Evolutionary conservation across 345 rosid species (phyloP).

Genomic region (Mangifera indica): DNA sequence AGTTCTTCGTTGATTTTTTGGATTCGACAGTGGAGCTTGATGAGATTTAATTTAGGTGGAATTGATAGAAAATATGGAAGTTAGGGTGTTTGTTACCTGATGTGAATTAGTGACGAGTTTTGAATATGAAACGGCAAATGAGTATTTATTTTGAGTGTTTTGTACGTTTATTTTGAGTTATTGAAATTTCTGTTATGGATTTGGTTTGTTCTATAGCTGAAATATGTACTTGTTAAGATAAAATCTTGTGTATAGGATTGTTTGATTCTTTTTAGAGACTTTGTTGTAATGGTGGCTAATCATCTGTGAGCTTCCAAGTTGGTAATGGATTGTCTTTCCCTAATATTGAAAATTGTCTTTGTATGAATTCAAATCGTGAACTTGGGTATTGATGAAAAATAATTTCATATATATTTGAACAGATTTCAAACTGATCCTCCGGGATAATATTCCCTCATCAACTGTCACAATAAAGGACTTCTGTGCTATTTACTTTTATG

Average conservation of each 20-base stretch:
- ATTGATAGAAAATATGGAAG: not conserved
- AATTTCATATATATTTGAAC: not conserved
- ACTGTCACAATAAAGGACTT: no score
- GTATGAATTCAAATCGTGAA: not conserved
- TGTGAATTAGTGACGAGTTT: not conserved
- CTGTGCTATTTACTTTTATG: not conserved
- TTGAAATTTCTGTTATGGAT: not conserved
- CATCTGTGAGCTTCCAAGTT: not conserved
- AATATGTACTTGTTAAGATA: not conserved
- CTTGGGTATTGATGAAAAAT: not conserved
- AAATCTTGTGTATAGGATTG: not conserved
- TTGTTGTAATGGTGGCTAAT: no score
- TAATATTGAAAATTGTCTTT: not conserved
- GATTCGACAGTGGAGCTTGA: not conserved
- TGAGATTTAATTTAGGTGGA: not conserved
- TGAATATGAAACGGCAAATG: no score
- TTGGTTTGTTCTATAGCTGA: not conserved
- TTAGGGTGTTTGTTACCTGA: slow-evolving; percentile 6
- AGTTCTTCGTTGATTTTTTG: not conserved
- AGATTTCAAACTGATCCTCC: not conserved
- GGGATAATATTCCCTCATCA: not conserved
- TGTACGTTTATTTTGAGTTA: not conserved
- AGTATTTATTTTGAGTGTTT: not conserved
- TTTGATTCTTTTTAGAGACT: no score
- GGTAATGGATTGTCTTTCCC: not conserved